Evolutionary conservation across 257 asterid species (phyloP).

Genomic region (Schizonepeta tenuifolia): DNA sequence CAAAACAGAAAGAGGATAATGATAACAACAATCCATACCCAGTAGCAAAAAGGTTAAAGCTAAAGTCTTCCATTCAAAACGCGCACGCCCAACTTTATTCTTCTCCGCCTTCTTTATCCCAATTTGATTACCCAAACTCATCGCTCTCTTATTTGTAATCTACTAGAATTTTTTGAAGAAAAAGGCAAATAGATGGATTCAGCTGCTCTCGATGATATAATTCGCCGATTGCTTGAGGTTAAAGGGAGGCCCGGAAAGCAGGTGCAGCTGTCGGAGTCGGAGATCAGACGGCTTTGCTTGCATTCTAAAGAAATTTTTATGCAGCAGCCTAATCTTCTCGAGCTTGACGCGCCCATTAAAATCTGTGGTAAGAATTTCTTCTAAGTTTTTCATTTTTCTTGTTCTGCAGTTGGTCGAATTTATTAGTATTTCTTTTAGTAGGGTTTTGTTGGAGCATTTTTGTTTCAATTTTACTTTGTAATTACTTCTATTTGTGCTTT

Average conservation of each 20-base stretch:
- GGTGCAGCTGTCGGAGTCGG: conserved; percentile 82
- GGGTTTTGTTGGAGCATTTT: background rate
- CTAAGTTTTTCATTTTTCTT: background rate
- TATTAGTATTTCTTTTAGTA: background rate
- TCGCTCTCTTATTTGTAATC: background rate
- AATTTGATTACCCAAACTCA: background rate
- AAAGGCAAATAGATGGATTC: conserved; percentile 52
- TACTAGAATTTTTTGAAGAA: conserved; percentile 12
- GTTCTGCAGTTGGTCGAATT: conserved; percentile 9
- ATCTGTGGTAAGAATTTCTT: conserved; percentile 61
- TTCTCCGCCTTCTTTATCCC: conserved; percentile 27
- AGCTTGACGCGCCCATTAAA: conserved; percentile 89
- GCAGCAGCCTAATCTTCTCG: conserved; percentile 86
- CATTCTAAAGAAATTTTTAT: conserved; percentile 72
- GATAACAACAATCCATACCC: conserved; percentile 16
- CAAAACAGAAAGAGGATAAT: conserved; percentile 14
- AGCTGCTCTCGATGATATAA: conserved; percentile 62
- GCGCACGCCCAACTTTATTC: conserved; percentile 37
- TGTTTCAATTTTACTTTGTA: conserved; percentile 1
- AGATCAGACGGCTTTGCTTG: conserved; percentile 74
- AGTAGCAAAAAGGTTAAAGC: conserved; percentile 17
- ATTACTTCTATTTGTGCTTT: conserved; percentile 27
- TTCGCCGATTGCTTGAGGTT: conserved; percentile 76
- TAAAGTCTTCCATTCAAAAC: conserved; percentile 33
- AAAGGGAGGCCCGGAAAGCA: conserved; percentile 84